phyloP scores from a whole-genome alignment of 768 basidiomycete species.

The Boletus rex-veris region DNA sequence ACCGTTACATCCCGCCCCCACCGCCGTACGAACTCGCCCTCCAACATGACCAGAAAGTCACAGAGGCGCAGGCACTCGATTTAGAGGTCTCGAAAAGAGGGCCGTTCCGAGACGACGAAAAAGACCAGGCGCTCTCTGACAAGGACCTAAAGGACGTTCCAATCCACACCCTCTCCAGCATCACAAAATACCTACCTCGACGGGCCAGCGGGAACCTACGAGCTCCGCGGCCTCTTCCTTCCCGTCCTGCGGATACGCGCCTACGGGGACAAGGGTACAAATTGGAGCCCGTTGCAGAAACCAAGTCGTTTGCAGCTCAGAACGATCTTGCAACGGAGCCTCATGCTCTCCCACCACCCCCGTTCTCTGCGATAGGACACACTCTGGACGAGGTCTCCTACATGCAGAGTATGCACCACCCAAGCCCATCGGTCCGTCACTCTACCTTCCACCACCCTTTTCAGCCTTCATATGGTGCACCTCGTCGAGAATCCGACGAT shows the following conservation, averaged over 20 bases:
- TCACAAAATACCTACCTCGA: conserved; percentile 1
- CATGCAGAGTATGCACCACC: conserved; percentile 22
- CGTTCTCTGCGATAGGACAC: conserved; percentile 30
- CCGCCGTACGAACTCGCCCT: conserved; percentile 42
- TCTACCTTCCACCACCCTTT: conserved; percentile 24
- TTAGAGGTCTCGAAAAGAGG: conserved; percentile 7
- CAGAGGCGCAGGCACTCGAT: conserved; percentile 13
- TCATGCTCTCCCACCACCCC: conserved; percentile 32
- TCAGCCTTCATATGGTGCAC: conserved; percentile 20
- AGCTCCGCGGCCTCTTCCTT: conserved; percentile 26
- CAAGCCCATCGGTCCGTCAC: conserved; percentile 16
- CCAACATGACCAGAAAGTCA: conserved; percentile 51
- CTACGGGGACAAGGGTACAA: neutral
- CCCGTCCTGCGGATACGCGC: conserved; percentile 12
- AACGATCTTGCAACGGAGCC: conserved; percentile 6
- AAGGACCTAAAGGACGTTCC: conserved; percentile 1
- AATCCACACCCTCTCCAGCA: too few species aligned
- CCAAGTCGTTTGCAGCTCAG: neutral
- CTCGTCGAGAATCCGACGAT: conserved; percentile 9
- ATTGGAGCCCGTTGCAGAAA: conserved; percentile 1
- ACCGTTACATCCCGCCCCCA: conserved; percentile 32
- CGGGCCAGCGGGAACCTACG: conserved; percentile 1
- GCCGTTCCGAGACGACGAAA: conserved; percentile 16
- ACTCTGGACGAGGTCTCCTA: conserved; percentile 38
- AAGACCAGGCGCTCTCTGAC: conserved; percentile 14